Evolutionary conservation across 306 rosid species (phyloP), one percentile per base, ranked within the genome.

Genomic region (Lathyrus oleraceus): DNA sequence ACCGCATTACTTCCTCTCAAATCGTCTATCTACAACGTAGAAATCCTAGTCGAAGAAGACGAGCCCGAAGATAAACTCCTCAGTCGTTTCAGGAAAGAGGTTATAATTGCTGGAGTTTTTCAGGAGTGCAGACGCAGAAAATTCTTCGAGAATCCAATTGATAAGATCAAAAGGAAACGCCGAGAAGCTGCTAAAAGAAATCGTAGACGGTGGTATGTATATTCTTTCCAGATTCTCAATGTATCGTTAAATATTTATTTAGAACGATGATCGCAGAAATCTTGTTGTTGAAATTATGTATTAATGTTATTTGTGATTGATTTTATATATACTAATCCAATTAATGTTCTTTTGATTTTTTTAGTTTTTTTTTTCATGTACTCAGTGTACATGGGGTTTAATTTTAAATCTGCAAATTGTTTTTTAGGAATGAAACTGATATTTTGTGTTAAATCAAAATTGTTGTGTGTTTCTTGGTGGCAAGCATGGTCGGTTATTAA

Each of bases 101-200:
- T 89, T 14, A 72, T 85, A 81, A 81, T 42, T 27, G 97, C 96
- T 19, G 88, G 94, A 6, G 77, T 91, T 49, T 71, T 91, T 71
- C 94, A 87, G 61, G 97, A 91, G 32, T 83, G 86, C 53, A 81
- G 70, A 83, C 79, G 90, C 35, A 77, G 91, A 76, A 83, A 82
- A 72, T 91, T 73, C 77, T 83, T 83, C 35, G 96, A 91, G 77
- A 84, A 73, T 70, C 49, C 73, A 25, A 96, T 78, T 61, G 97
- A 85, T 2, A 85, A 85, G 61, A 81, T 65, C 81, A 91, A 91
- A 84, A 84, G 96, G 43, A 84, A 74, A 74, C 17, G 81, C 9
- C 88, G 96, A 7, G 91, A 91, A 25, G 97, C 96, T 76, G 78
- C 94, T 11, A 85, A 61, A 67, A 87, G 78, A 17, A 82, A 91